Percentiles rank a stretch among this genome's conserved stretches.
Conservation (phyloP, 2,329 filamentous ascomycete species). For the Coleophoma eucalyptorum region DNA sequence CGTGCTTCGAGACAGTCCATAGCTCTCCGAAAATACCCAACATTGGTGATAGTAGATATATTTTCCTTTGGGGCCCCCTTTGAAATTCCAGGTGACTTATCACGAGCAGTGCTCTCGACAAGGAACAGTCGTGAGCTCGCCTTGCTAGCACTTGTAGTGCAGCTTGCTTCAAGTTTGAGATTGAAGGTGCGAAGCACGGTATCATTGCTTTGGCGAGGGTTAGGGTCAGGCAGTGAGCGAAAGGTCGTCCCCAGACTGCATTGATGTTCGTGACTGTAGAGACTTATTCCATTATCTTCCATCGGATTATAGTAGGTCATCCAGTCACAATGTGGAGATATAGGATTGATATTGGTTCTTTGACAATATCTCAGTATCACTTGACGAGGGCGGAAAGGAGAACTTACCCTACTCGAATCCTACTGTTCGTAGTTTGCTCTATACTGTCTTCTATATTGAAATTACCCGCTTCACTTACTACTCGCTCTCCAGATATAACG, state of each 20-base stretch:
- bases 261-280: not conserved
- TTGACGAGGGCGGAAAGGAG: not conserved
- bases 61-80: not conserved
- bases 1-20: not conserved
- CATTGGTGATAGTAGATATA: not conserved
- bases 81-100: not conserved
- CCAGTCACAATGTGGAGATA: not conserved
- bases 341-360: not conserved
- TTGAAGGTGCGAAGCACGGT: not conserved
- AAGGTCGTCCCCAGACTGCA: not conserved
- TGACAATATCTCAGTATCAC: not conserved
- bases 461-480: not conserved
- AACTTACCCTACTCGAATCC: not conserved
- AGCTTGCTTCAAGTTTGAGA: not conserved
- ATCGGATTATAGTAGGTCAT: not conserved
- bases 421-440: not conserved
- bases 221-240: not conserved
- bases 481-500: not conserved
- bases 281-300: not conserved
- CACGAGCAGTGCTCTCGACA: not conserved
- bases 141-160: not conserved
- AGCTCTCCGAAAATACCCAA: not conserved
- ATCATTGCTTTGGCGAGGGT: not conserved
- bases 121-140: not conserved
- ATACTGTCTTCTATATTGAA: not conserved